Evolutionary conservation across 2,329 filamentous ascomycete genomes (phyloP), one percentile per base, ranked within the genome.

Genomic region (Exophiala lecanii-corni): DNA sequence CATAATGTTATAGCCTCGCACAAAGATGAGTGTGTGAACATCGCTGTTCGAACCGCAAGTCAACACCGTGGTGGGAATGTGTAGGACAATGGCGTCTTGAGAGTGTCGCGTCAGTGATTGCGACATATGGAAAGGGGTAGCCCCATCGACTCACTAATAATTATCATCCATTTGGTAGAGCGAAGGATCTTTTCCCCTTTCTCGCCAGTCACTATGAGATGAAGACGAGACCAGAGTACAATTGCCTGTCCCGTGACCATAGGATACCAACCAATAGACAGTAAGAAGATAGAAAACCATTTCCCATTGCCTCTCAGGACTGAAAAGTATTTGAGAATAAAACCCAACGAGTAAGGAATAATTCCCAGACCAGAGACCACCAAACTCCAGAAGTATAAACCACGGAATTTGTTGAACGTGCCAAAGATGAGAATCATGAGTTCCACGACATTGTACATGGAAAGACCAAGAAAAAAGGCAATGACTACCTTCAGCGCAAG

Each of bases 331-430:
- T 71, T 72, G 50, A 74, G 58, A 19, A 74, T 43, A 50, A 72
- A 72, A 3, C 69, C 70, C 9, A 72, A 50, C 2, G 66, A 63
- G 53, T 73, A 69, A 2, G 69, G 64, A 3, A 70, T 55, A 25
- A 73, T 61, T 17, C 71, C 72, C 19, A 63, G 38, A 9, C 63
- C 60, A 9, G 68, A 67, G 2, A 70, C 65, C 9, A 69, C 47
- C n/a, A 74, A 49, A 47, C 66, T 69, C 66, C 69, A 74, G 55
- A 75, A 75, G 58, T 75, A 75, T 7, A 73, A 60, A 3, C 71
- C 69, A 19, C 56, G 60, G 36, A 67, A 70, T 39, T 62, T 58
- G 32, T 62, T 64, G 50, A 75, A 75, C 4, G 69, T 73, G 46
- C 68, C 64, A 39, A 72, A 72, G 43, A 73, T 62, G 33, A 73